A percentile compares a stretch with the other conserved stretches of the same genome.
Evolutionary conservation across 1,284 basidiomycete genomes (phyloP).

Genomic region (Marasmius sp.): DNA sequence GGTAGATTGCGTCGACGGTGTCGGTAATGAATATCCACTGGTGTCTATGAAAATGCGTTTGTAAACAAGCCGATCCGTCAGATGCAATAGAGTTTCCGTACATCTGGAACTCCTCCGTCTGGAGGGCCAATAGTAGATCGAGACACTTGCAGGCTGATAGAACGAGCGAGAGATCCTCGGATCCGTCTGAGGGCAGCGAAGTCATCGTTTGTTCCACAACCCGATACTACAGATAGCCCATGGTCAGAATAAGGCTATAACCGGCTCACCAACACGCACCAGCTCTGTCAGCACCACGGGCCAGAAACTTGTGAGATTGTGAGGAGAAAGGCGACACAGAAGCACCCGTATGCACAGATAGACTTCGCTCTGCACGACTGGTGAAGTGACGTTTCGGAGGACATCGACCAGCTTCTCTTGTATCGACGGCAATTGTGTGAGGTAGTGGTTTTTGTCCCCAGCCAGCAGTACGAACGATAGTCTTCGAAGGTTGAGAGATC

Average conservation of each 20-base stretch:
- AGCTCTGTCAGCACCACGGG: constrained; percentile 93
- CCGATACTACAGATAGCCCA: constrained; percentile 59
- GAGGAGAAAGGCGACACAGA: constrained; percentile 87
- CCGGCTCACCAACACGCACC: constrained; percentile 43
- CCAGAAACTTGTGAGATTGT: constrained; percentile 96
- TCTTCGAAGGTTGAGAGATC: constrained; percentile 87
- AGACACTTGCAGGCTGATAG: constrained; percentile 92
- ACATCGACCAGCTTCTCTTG: constrained; percentile 98
- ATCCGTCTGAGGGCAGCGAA: constrained; percentile 70
- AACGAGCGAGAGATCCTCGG: constrained; percentile 81
- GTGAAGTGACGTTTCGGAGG: constrained; percentile 76
- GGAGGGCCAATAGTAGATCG: constrained; percentile 87
- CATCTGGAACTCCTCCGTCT: constrained; percentile 99
- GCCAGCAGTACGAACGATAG: constrained; percentile 85
- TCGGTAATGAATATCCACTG: constrained; percentile 99
- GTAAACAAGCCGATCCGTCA: constrained; percentile 1
- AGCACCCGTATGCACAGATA: constrained; percentile 93
- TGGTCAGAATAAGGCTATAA: neutral
- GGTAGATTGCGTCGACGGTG: constrained; percentile 93
- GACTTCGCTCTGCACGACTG: constrained; percentile 90
- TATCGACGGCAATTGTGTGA: constrained; percentile 87
- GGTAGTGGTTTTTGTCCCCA: constrained; percentile 87
- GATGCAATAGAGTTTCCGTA: constrained; percentile 35
- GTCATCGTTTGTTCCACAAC: constrained; percentile 69
- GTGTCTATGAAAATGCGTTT: constrained; percentile 59